Evolutionary conservation across 2,329 filamentous ascomycete genomes (phyloP), one percentile per base, ranked within the genome.

Genomic region (Albifimbria verrucaria): DNA sequence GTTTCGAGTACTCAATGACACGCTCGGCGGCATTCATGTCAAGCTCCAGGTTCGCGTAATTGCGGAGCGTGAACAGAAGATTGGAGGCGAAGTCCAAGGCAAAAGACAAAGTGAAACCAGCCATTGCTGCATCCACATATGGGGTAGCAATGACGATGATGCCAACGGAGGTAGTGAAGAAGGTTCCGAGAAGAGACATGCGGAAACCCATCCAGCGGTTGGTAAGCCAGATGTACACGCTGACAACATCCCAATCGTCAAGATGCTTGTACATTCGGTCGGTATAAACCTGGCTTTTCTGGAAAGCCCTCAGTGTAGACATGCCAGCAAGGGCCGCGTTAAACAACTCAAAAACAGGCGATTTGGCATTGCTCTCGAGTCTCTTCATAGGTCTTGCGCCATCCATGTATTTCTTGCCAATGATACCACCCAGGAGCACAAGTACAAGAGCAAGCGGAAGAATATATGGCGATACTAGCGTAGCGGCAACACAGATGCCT

Each of bases 11-110:
- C 65, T 92, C 89, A 4, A 90, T 75, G 23, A 93, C 83, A 25
- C 89, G 78, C 69, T 93, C 89, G 0, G 86, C 85, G 1, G 88
- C 82, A 62, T 92, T 92, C 87, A 92, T 91, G 62, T 89, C 83
- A 4, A 92, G 73, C 65, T 93, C 89, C 20, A 91, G 72, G 56
- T 83, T 85, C 0, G 87, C 80, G 63, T 90, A 90, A 52, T 85
- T 74, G 2, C 87, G 77, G 36, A 91, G 80, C 0, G 82, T 78
- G 80, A 82, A 88, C 48, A 86, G 80, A 51, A 91, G 80, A 7
- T 78, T 77, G 17, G 70, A 70, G 0, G 85, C 81, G 64, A 91
- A 90, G 52, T 89, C 82, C 25, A 92, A 74, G 0, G 88, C 82
- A 66, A 92, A 92, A 2, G 83, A 82, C 39, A 93, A 72, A 0